A percentile compares a stretch with the other conserved stretches of the same genome.
Conservation (phyloP, 2,329 filamentous ascomycete species). For the Niveomyces coronatus region DNA sequence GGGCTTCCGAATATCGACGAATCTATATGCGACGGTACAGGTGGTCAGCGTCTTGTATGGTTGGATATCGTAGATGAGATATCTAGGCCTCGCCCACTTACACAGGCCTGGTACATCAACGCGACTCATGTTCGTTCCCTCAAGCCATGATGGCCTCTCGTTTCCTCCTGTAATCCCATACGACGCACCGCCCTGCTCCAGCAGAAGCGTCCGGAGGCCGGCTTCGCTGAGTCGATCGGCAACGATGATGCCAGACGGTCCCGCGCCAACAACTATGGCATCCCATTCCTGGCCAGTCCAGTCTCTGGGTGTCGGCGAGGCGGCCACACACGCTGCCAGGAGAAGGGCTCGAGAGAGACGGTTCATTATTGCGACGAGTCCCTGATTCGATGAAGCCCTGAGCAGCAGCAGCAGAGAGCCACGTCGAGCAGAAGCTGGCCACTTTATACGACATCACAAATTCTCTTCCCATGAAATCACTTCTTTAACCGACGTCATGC, state of each 20-base stretch:
- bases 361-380: background rate
- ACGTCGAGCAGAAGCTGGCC: background rate
- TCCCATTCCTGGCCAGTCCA: constrained; percentile 15
- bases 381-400: background rate
- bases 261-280: constrained; percentile 36
- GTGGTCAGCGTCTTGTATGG: background rate
- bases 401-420: background rate
- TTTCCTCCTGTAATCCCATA: constrained; percentile 37
- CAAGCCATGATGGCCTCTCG: constrained; percentile 37
- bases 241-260: constrained; percentile 41
- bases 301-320: constrained; percentile 8
- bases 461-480: background rate
- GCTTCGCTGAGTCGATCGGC: constrained; percentile 40
- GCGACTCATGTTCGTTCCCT: constrained; percentile 35
- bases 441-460: constrained; percentile 4
- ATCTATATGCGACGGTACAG: constrained; percentile 23
- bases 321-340: constrained; percentile 2
- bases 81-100: constrained; percentile 12
- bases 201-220: constrained; percentile 39
- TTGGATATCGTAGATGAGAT: background rate
- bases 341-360: background rate
- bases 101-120: constrained; percentile 44
- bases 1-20: constrained; percentile 36
- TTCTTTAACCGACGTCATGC: constrained; percentile 2
- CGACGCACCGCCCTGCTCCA: constrained; percentile 41